These are phyloP conservation scores for Pinguiococcus pyrenoidosus DNA, from an alignment of 108 stramenopile genomes.

Conservation along the genomic window DNA sequence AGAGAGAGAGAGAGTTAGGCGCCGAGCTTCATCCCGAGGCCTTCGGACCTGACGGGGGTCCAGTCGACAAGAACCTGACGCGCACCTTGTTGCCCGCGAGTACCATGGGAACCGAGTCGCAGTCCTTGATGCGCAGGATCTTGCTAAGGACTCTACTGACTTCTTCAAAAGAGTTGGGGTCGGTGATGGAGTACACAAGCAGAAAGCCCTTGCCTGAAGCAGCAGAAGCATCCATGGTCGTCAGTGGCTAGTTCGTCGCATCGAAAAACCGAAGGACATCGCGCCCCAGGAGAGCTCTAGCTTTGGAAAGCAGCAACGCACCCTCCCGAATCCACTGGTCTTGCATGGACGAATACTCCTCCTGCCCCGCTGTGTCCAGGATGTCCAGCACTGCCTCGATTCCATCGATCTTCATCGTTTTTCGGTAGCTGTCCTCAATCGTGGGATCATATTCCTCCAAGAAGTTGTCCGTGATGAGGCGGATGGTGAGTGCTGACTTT, in stretches of 20 bases:
- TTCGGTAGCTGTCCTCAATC: slow-evolving; percentile 11
- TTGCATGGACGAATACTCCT: slow-evolving; percentile 16
- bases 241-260: no score
- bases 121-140: slow-evolving; percentile 3
- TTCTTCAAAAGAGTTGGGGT: slow-evolving; percentile 4
- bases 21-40: no score
- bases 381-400: slow-evolving; percentile 4
- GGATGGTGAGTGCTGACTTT: slow-evolving; percentile 8
- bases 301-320: no score
- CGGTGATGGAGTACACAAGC: slow-evolving; percentile 11
- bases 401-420: background rate
- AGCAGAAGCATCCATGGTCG: no score
- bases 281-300: no score
- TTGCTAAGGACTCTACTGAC: slow-evolving; percentile 3
- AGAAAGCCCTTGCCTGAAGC: slow-evolving; percentile 12
- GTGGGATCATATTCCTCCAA: slow-evolving; percentile 14
- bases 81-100: slow-evolving; percentile 14
- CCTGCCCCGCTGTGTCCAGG: slow-evolving; percentile 15
- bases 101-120: slow-evolving; percentile 9
- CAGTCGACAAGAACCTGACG: no score
- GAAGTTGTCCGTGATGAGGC: slow-evolving; percentile 11
- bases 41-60: no score
- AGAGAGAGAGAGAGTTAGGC: no score
- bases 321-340: slow-evolving; percentile 16
- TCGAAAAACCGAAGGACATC: no score